Percentiles rank a stretch among this genome's conserved stretches.
These are phyloP conservation scores for Perkinsus olseni DNA, from an alignment of 169 alveolate species.

Conservation along the genomic window DNA sequence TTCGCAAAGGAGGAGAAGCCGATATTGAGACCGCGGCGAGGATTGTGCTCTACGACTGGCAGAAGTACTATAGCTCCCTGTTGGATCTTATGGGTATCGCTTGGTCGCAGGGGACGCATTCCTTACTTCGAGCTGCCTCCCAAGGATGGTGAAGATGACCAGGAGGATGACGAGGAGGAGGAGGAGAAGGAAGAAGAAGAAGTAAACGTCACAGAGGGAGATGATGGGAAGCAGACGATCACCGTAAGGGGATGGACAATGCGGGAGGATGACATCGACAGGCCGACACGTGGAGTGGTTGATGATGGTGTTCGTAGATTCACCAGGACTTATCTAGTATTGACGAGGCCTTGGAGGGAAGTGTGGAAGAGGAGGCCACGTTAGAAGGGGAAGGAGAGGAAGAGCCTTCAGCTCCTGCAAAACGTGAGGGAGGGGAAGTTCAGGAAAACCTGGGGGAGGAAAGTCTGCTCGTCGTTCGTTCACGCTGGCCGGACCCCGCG, in stretches of 20 bases:
- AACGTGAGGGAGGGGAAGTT: neutral
- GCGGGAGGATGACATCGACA: neutral
- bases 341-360: neutral
- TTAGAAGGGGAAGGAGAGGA: neutral
- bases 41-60: conserved; percentile 78
- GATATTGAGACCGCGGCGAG: conserved; percentile 75
- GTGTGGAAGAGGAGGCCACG: conserved; percentile 9
- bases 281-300: neutral
- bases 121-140: conserved; percentile 80
- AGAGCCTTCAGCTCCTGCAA: neutral
- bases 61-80: conserved; percentile 23
- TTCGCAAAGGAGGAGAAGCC: conserved; percentile 82
- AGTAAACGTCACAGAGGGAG: neutral
- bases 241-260: neutral
- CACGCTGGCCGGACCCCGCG: conserved; percentile 1
- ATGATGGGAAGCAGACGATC: conserved; percentile 6
- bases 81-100: neutral
- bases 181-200: conserved; percentile 5
- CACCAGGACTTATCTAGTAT: neutral
- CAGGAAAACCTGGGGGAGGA: neutral
- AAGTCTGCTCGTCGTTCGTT: neutral
- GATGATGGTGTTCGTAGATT: neutral
- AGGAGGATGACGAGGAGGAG: neutral
- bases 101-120: conserved; percentile 62
- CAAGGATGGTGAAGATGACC: conserved; percentile 11